Evolutionary conservation across 2,329 filamentous ascomycete genomes (phyloP), one percentile per base, ranked within the genome.

Genomic region (Ophiocordyceps sinensis): DNA sequence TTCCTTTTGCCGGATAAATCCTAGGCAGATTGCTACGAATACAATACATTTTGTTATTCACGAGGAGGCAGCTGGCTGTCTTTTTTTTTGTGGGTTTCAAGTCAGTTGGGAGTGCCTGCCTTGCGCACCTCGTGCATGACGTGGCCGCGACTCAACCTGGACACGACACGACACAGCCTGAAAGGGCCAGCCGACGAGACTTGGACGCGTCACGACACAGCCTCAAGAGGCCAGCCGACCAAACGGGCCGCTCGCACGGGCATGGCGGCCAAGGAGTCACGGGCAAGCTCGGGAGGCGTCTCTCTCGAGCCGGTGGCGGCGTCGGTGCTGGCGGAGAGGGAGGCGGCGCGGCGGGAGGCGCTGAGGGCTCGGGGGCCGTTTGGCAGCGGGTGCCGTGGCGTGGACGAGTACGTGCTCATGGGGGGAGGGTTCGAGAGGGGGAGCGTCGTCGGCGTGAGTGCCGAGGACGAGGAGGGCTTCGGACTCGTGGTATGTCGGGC

Each of bases 381-480:
- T 28, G 43, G 48, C 26, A 67, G 62, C 1, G 73, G 71, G 12
- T 73, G 69, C 40, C 35, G 38, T 2, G 70, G 68, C 45, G 47
- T 77, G 29, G 73, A 77, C 46, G 53, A 61, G 3, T 52, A 66
- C 28, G 60, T 70, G 6, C 55, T 77, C 5, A 42, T 64, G 6
- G 60, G 59, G 0, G 69, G 68, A 3, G 71, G 70, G 0, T 57
- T 75, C 11, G 64, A 69, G 52, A 54, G 67, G n/a, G 73, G 71
- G 0, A 57, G 56, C 17, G 63, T 77, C 0, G 66, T 74, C 1
- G 74, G 73, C 1, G 41, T 77, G 41, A 77, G 72, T 42, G 59
- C 67, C 0, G 71, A 74, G 53, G 66, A 68, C 17, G 67, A 66
- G 34, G 61, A 58, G n/a, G 44, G 60, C n/a, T 53, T 72, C 43